A percentile compares a stretch with the other conserved stretches of the same genome.
These are phyloP conservation scores for Heliamphora pulchella DNA, from an alignment of 179 eudicot species.

Conservation along the genomic window DNA sequence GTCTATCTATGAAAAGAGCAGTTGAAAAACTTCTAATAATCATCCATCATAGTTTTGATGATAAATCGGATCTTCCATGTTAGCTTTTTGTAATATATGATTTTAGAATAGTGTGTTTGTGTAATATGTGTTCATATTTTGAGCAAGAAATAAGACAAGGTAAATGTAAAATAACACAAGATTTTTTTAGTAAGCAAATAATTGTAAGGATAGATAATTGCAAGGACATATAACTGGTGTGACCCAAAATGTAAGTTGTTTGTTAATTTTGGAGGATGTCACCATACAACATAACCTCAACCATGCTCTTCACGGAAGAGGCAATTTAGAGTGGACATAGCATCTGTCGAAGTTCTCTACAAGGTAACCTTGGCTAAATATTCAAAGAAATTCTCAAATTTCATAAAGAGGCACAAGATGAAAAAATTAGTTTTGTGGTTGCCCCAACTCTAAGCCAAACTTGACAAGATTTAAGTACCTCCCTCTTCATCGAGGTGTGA, in stretches of 20 bases:
- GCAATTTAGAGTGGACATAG: background rate
- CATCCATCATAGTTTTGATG: no score
- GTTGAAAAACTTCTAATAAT: no score
- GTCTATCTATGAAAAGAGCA: no score
- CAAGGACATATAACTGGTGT: no score
- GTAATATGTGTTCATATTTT: no score
- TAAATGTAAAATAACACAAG: no score
- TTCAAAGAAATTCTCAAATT: background rate
- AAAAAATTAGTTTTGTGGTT: background rate
- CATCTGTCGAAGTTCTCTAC: background rate
- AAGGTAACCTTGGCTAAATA: background rate
- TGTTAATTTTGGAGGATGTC: background rate
- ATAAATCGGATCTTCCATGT: no score
- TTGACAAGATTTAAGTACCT: conserved; percentile 33
- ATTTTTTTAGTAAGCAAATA: no score
- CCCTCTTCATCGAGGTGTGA: conserved; percentile 55
- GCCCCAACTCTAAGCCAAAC: background rate
- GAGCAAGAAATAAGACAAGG: no score
- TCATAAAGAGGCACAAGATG: background rate
- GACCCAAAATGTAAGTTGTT: background rate
- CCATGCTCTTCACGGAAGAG: background rate
- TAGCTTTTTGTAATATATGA: no score
- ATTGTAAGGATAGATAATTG: no score
- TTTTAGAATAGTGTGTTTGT: no score
- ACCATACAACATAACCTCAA: background rate